A percentile compares a stretch with the other conserved stretches of the same genome.
Conservation (phyloP, 2,329 filamentous ascomycete genomes). For the Ophiocordyceps camponoti-saundersi region DNA sequence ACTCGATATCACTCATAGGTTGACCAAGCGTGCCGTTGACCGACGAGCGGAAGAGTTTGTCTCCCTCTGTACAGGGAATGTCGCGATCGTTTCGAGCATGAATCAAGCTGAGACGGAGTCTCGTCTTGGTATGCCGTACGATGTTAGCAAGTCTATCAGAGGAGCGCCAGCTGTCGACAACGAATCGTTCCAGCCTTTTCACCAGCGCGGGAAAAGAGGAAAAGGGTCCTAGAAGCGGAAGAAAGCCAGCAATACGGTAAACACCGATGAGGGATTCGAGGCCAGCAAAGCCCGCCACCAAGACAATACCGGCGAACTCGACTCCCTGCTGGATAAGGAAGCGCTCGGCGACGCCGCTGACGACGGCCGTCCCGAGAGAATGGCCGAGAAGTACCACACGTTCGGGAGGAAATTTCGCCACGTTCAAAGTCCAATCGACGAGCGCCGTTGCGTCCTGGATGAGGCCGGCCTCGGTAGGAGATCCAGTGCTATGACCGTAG, state of each 20-base stretch:
- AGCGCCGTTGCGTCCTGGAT: constrained; percentile 62
- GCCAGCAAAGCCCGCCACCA: constrained; percentile 66
- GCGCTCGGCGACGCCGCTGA: constrained; percentile 54
- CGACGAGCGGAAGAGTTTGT: constrained; percentile 43
- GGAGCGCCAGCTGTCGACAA: constrained; percentile 74
- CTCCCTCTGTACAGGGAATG: constrained; percentile 59
- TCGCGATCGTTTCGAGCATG: constrained; percentile 71
- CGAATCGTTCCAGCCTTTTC: constrained; percentile 38
- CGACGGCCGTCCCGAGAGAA: constrained; percentile 75
- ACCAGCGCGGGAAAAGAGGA: constrained; percentile 47
- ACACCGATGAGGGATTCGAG: constrained; percentile 56
- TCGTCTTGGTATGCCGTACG: constrained; percentile 30
- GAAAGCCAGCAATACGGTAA: constrained; percentile 61
- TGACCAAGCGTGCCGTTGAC: constrained; percentile 29
- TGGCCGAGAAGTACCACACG: constrained; percentile 74
- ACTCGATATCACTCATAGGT: constrained; percentile 17
- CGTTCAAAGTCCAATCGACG: constrained; percentile 53
- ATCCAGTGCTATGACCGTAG: constrained; percentile 67
- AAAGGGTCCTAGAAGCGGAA: constrained; percentile 68
- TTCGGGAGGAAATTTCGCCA: constrained; percentile 45
- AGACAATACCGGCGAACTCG: constrained; percentile 63
- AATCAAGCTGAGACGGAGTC: constrained; percentile 52
- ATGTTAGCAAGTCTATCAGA: constrained; percentile 44
- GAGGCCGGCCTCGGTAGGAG: constrained; percentile 63
- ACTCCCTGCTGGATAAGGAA: constrained; percentile 38